Base-by-base conservation (phyloP, 495 filamentous ascomycete genomes). In the Platismatia glauca region DNA sequence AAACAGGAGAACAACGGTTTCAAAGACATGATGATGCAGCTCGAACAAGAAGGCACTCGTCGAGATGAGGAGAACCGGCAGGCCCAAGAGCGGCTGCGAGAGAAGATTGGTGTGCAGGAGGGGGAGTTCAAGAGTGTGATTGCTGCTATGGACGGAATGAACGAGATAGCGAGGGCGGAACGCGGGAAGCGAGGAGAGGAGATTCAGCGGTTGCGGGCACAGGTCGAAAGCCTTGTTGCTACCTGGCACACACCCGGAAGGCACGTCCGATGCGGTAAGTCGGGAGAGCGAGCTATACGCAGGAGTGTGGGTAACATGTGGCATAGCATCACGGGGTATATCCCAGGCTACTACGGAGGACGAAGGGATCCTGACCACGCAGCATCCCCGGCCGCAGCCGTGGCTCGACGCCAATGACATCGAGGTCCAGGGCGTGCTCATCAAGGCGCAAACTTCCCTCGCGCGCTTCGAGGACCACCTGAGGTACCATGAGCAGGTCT, bases 381-480 rank as follows among this genome's bases (percentile, higher is more conserved):
- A 35, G 38, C 27, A 22, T 12, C 8, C 38, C 15, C 5, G 38
- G 22, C 13, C 27, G 16, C 52, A 56, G 53, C 41, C 24, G 27
- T 20, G 13, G 7, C 11, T 9, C 11, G 18, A 7, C 24, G 24
- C 48, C 48, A 3, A 11, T 52, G 13, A 38, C 31, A 58, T 20
- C 33, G 41, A 34, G 22, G 11, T 29, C 29, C 39, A 41, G 20
- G 37, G 57, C 38, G 20, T 65, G 27, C 56, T 24, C 8, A 48
- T 38, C 34, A 57, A 52, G 34, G 43, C 46, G 9, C 66, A 65
- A 53, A 43, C 56, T 33, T 24, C 46, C 16, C 31, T 11, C 52
- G 57, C 66, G 9, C 64, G 72, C 3, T 31, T 52, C 0, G 58
- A 43, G 1, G 66, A 70, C 13, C 74, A 77, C 39, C 34, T 74